Evolutionary conservation across 257 asterid species (phyloP).

Genomic region (Nicotiana tabacum): DNA sequence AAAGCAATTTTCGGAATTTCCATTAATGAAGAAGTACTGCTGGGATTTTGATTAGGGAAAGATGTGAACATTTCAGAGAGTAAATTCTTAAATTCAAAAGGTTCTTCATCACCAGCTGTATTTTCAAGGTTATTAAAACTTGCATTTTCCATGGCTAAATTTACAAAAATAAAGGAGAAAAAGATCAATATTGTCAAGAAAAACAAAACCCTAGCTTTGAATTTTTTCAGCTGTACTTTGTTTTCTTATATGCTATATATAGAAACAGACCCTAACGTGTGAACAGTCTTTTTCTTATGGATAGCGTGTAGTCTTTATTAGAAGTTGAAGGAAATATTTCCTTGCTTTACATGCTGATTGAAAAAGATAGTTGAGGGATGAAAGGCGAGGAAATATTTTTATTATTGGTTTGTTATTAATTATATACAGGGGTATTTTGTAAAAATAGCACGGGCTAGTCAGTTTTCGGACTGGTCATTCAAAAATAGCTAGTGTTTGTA

Average conservation of each 20-base stretch:
- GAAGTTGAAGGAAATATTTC: background rate
- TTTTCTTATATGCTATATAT: no score
- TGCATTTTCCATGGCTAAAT: slow-evolving; percentile 1
- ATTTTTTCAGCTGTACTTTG: no score
- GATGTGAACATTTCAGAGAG: slow-evolving; percentile 10
- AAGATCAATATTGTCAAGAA: no score
- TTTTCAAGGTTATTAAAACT: background rate
- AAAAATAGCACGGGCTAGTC: no score
- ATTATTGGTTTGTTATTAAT: background rate
- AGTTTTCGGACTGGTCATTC: no score
- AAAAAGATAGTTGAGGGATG: background rate
- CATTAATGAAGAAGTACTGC: background rate
- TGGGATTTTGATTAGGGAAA: background rate
- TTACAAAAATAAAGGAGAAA: no score
- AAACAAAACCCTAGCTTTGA: no score
- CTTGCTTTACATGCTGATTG: background rate
- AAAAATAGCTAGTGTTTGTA: no score
- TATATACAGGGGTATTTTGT: no score
- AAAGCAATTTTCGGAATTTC: background rate
- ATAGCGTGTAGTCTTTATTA: no score
- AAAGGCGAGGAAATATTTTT: background rate
- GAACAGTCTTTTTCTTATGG: no score
- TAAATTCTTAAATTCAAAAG: background rate
- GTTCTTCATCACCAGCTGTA: background rate
- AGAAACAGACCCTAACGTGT: no score